These are phyloP conservation scores for Centaurea solstitialis DNA, from an alignment of 129 eudicot species.

Conservation along the genomic window DNA sequence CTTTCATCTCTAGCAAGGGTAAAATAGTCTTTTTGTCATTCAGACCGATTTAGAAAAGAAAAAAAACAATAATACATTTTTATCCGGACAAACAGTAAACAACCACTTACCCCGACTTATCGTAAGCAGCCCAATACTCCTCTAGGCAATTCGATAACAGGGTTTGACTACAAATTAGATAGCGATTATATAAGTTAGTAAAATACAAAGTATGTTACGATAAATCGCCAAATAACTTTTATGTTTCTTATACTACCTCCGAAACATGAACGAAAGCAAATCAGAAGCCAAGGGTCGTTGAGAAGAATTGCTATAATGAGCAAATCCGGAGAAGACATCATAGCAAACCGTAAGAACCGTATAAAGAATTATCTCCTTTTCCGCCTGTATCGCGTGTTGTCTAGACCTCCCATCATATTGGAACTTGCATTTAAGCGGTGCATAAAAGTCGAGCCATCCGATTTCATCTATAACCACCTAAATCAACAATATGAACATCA, in stretches of 20 bases:
- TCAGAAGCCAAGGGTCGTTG: conserved; percentile 44
- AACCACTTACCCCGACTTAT: conserved; percentile 48
- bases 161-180: conserved; percentile 51
- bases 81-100: background rate
- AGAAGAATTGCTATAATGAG: conserved; percentile 54
- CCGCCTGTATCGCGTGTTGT: conserved; percentile 50
- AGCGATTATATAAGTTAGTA: conserved; percentile 9
- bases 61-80: background rate
- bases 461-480: conserved; percentile 76
- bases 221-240: background rate
- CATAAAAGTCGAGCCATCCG: conserved; percentile 72
- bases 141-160: conserved; percentile 59
- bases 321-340: conserved; percentile 64
- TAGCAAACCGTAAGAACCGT: conserved; percentile 53
- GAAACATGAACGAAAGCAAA: conserved; percentile 49
- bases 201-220: background rate
- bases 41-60: background rate
- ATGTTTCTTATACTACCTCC: conserved; percentile 36
- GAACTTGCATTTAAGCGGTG: conserved; percentile 35
- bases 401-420: conserved; percentile 44
- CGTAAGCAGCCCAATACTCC: conserved; percentile 70
- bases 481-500: conserved; percentile 6
- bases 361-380: conserved; percentile 56
- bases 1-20: background rate
- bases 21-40: background rate